phyloP scores from a whole-genome alignment of 2,329 filamentous ascomycete genomes.

The Verticillium albo-atrum region DNA sequence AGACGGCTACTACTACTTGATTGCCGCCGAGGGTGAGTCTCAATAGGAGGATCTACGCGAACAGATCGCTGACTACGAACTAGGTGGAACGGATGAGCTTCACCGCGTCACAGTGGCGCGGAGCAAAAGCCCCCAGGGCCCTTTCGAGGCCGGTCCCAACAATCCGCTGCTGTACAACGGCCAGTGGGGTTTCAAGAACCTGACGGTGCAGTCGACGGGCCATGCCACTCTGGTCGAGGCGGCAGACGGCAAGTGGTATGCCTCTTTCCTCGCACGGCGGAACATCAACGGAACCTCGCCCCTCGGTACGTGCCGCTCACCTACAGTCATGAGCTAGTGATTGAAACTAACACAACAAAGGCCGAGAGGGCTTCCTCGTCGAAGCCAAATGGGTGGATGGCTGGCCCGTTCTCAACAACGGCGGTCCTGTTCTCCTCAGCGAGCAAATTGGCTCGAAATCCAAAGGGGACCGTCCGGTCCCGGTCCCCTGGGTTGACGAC shows the following conservation, averaged over 20 bases:
- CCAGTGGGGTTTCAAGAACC: conserved; percentile 4
- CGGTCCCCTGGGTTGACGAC: conserved; percentile 1
- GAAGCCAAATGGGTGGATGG: conserved; percentile 14
- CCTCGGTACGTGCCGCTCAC: conserved; percentile 2
- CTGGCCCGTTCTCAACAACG: conserved; percentile 15
- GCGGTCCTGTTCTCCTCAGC: conserved; percentile 4
- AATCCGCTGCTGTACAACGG: conserved; percentile 26
- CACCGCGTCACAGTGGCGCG: conserved; percentile 32
- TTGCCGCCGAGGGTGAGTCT: conserved; percentile 4
- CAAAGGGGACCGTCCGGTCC: neutral
- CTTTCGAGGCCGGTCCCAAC: conserved; percentile 28
- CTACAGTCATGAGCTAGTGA: neutral
- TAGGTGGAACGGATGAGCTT: conserved; percentile 32
- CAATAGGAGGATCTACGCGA: neutral
- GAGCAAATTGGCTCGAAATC: conserved; percentile 1
- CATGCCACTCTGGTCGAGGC: conserved; percentile 15
- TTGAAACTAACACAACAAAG: neutral
- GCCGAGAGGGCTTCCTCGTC: conserved; percentile 14
- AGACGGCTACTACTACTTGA: conserved; percentile 2
- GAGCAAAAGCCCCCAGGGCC: conserved; percentile 25
- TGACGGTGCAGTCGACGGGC: conserved; percentile 13
- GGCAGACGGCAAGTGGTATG: conserved; percentile 14
- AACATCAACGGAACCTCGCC: conserved; percentile 10
- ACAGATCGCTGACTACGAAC: neutral
- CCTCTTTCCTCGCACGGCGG: conserved; percentile 13